Base-by-base conservation (phyloP, 2,329 filamentous ascomycete species). In the Ceratocystis variospora region DNA sequence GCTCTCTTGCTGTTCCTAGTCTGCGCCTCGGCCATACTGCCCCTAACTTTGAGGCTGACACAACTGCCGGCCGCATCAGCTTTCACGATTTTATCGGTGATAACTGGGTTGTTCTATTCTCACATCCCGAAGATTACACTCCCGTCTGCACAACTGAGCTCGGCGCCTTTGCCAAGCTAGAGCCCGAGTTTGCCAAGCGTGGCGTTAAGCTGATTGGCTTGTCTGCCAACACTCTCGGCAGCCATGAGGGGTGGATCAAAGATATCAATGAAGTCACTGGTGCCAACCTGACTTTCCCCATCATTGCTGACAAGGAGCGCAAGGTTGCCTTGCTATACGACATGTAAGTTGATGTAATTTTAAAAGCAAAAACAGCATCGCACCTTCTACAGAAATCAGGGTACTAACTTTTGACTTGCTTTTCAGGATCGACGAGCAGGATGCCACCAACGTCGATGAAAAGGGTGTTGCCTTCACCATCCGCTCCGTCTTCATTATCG, bases 101-200 rank as follows among this genome's bases (percentile, higher is more conserved):
- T 79, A 87, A 82, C 73, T 93, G 89, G 89, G 85, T 87, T 68
- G 83, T 94, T 70, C 80, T 94, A 71, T 93, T 94, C 81, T 90
- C 87, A 41, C 89, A 93, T 79, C 89, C 89, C 2, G 87, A 87
- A 76, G 92, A 96, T 78, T 96, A 89, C 81, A 96, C 92, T 1
- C 92, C 92, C 65, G 92, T 96, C 68, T 96, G 92, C 83, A 96
- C 92, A 70, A 96, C 91, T 65, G 92, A 96, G 80, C 87, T 96
- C 69, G 92, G 91, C 69, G 91, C 91, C 68, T 95, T 96, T 73
- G 89, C 91, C 71, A 94, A 92, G 79, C 82, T 96, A 70, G 86
- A 90, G 79, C 84, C 86, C 72, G 90, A 96, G 77, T 96, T 96
- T 78, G 83, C 85, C 73, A 90, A 89, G 81, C 86, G 91, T 70